These are phyloP conservation scores for Cutaneotrichosporon daszewskae DNA, from an alignment of 1,284 basidiomycete species.

Conservation along the genomic window DNA sequence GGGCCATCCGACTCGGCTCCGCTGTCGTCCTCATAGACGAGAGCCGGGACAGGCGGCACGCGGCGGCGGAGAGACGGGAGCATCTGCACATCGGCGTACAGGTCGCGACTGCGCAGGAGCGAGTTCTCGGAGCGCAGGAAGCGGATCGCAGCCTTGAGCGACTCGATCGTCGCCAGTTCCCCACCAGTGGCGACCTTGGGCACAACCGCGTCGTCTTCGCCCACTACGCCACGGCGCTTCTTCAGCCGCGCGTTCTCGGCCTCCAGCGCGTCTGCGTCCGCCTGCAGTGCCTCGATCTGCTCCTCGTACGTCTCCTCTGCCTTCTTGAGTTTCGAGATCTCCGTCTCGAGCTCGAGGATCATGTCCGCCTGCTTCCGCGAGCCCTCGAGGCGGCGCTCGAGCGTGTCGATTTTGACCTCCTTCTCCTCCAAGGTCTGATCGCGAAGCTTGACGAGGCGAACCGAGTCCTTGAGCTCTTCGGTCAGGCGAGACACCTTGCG, in stretches of 20 bases:
- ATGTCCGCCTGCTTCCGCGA: conserved; percentile 76
- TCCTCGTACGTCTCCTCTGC: conserved; percentile 86
- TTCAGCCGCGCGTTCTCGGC: conserved; percentile 81
- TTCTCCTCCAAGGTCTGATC: conserved; percentile 88
- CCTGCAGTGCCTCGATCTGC: conserved; percentile 85
- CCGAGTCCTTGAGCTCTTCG: conserved; percentile 81
- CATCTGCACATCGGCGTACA: conserved; percentile 71
- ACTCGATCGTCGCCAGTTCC: conserved; percentile 61
- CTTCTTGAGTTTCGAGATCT: conserved; percentile 72
- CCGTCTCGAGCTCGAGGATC: conserved; percentile 71
- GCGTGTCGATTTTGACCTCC: conserved; percentile 84
- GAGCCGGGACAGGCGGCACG: conserved; percentile 10
- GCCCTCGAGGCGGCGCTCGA: conserved; percentile 85
- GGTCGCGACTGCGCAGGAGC: conserved; percentile 80
- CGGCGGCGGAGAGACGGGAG: conserved; percentile 57
- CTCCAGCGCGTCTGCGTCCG: conserved; percentile 78
- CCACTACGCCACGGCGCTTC: conserved; percentile 53
- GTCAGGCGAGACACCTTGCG: conserved; percentile 74
- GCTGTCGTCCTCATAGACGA: conserved; percentile 12
- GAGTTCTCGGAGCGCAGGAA: conserved; percentile 88
- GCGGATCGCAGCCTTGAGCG: conserved; percentile 78
- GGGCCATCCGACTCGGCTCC: conserved; percentile 15
- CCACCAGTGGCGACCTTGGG: conserved; percentile 47
- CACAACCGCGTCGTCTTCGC: too few relatives aligned
- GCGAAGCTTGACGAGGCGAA: conserved; percentile 72